Percentiles rank a stretch among this genome's conserved stretches.
Conservation (phyloP, 2,329 filamentous ascomycete species). For the Talaromyces funiculosus region DNA sequence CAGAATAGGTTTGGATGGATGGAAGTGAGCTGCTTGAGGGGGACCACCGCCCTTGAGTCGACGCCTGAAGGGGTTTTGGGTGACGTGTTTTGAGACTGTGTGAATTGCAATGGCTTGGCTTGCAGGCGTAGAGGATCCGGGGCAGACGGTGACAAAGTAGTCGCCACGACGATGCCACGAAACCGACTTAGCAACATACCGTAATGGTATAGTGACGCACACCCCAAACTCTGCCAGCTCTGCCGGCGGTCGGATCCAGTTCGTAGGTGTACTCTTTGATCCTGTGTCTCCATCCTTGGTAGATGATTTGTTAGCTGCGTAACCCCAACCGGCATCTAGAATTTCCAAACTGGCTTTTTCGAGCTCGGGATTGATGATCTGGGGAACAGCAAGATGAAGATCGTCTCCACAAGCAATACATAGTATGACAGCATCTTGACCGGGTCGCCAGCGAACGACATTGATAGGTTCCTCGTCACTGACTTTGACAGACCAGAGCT, state of each 20-base stretch:
- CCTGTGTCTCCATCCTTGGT: slow-evolving; percentile 46
- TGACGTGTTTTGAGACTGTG: slow-evolving; percentile 89
- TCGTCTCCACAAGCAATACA: slow-evolving; percentile 80
- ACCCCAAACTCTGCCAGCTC: slow-evolving; percentile 70
- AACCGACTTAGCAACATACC: slow-evolving; percentile 76
- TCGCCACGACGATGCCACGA: slow-evolving; percentile 93
- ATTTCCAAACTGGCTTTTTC: slow-evolving; percentile 70
- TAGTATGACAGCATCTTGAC: slow-evolving; percentile 71
- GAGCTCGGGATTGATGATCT: slow-evolving; percentile 63
- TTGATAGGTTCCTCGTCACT: slow-evolving; percentile 75
- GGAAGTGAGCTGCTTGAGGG: slow-evolving; percentile 86
- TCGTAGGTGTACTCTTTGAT: slow-evolving; percentile 61
- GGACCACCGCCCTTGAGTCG: slow-evolving; percentile 64
- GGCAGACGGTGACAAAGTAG: slow-evolving; percentile 88
- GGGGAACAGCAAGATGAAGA: slow-evolving; percentile 76
- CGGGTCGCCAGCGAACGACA: slow-evolving; percentile 82
- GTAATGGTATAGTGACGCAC: slow-evolving; percentile 72
- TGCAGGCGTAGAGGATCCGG: slow-evolving; percentile 48
- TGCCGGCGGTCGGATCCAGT: slow-evolving; percentile 74
- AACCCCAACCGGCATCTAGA: slow-evolving; percentile 86
- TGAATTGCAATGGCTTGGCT: slow-evolving; percentile 78
- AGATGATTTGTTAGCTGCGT: slow-evolving; percentile 59
- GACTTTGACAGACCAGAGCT: slow-evolving; percentile 78
- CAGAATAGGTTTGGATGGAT: slow-evolving; percentile 85
- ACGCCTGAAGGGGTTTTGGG: slow-evolving; percentile 85